A percentile compares a stretch with the other conserved stretches of the same genome.
phyloP scores from a whole-genome alignment of 2,329 filamentous ascomycete genomes.

The Emydomyces testavorans region DNA sequence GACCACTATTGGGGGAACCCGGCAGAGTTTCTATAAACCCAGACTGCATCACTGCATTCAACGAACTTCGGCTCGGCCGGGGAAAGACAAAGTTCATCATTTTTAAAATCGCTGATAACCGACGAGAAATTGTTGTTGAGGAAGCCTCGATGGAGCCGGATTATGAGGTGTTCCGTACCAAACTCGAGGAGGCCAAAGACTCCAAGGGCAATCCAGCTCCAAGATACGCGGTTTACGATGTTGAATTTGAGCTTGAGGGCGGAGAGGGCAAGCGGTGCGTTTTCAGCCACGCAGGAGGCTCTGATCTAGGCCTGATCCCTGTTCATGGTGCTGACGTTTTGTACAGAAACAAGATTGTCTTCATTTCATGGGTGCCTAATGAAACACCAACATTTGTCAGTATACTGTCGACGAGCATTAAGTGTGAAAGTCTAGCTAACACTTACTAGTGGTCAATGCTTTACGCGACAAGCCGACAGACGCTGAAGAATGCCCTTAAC shows the following conservation, averaged over 20 bases:
- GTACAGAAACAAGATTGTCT: slow-evolving; percentile 40
- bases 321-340: not conserved
- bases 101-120: slow-evolving; percentile 42
- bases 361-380: slow-evolving; percentile 40
- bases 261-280: slow-evolving; percentile 40
- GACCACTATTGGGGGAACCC: not conserved
- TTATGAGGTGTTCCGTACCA: slow-evolving; percentile 39
- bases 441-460: slow-evolving; percentile 37
- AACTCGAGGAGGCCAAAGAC: slow-evolving; percentile 35
- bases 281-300: not conserved
- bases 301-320: not conserved
- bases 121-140: slow-evolving; percentile 41
- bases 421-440: slow-evolving; percentile 15
- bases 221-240: slow-evolving; percentile 42
- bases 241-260: slow-evolving; percentile 38
- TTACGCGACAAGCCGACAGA: slow-evolving; percentile 40
- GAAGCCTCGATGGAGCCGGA: slow-evolving; percentile 35
- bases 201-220: slow-evolving; percentile 35
- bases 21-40: slow-evolving; percentile 37
- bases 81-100: slow-evolving; percentile 40
- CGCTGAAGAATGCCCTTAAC: slow-evolving; percentile 40
- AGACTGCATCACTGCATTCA: slow-evolving; percentile 38
- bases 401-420: slow-evolving; percentile 5
- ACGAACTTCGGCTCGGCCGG: slow-evolving; percentile 38
- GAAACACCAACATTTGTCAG: slow-evolving; percentile 34